Conservation (phyloP, 805 yeast species). For the Candida qinlingensis region DNA sequence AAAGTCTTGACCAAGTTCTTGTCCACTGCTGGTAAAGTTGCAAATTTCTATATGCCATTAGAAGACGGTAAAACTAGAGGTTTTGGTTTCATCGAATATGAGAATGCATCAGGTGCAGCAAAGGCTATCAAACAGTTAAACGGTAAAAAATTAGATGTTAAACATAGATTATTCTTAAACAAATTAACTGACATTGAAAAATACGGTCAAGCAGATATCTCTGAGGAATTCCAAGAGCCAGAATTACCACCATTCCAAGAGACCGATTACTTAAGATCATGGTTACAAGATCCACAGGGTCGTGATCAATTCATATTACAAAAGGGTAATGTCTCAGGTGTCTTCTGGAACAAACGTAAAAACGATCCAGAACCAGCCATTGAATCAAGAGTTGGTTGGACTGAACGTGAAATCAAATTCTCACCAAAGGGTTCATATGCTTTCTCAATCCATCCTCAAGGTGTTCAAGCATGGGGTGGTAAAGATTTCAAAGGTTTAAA, state of each 20-base stretch:
- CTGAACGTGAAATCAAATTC: conserved; percentile 81
- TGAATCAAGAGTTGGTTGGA: conserved; percentile 80
- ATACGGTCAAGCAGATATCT: conserved; percentile 60
- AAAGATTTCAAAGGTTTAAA: conserved; percentile 63
- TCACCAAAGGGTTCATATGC: conserved; percentile 91
- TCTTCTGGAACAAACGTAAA: conserved; percentile 77
- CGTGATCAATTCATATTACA: conserved; percentile 89
- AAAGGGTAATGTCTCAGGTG: conserved; percentile 72
- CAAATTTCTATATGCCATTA: conserved; percentile 78
- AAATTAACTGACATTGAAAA: conserved; percentile 77
- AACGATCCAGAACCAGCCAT: conserved; percentile 70
- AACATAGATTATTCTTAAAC: conserved; percentile 85
- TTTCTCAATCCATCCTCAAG: conserved; percentile 87
- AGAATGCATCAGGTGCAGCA: conserved; percentile 57
- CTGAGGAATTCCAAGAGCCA: conserved; percentile 66
- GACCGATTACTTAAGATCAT: conserved; percentile 77
- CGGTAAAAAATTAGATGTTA: conserved; percentile 88
- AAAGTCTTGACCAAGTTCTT: conserved; percentile 84
- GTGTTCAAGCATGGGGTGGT: conserved; percentile 97
- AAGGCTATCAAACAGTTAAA: conserved; percentile 76
- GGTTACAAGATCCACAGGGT: conserved; percentile 85
- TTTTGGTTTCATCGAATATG: conserved; percentile 78
- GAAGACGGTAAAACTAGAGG: conserved; percentile 81
- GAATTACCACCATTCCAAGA: conserved; percentile 63
- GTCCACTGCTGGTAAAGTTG: conserved; percentile 68